Evolutionary conservation across 768 basidiomycete species (phyloP), one percentile per base, ranked within the genome.

Genomic region (Collybia nuda): DNA sequence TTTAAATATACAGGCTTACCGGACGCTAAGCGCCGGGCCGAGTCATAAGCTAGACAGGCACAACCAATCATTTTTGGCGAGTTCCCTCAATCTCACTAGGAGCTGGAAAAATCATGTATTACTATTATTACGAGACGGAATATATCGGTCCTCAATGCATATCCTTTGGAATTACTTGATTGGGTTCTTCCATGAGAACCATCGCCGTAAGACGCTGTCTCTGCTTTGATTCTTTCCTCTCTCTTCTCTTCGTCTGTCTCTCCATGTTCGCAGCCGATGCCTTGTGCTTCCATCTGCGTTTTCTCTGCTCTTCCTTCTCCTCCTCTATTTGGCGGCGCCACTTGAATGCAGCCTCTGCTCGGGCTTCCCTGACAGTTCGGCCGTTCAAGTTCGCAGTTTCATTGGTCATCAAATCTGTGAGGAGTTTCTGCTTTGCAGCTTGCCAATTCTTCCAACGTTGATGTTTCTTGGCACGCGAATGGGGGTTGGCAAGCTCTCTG

Each of bases 391-490:
- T 67, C 51, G 73, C 65, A 58, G 84, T 62, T 47, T 84, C 85
- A 43, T 79, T 75, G 5, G 71, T 64, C 40, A 84, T 69, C 55
- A 81, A 79, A 54, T 81, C 68, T 51, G 76, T 71, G 41, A 86
- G 71, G 47, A 87, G 69, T 17, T 67, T 65, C 39, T 76, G 71
- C 61, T 75, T 77, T 54, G 75, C 70, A 15, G 63, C 56, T 55
- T 77, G 75, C 56, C 75, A 77, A 3, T 72, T 73, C 64, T 88
- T 81, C 86, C 87, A 93, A 55, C 91, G 81, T 43, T 73, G 72
- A 59, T 88, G 84, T 65, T 88, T 91, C 74, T 89, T 91, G 7
- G 90, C 87, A 17, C 88, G 84, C 11, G 87, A 82, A 61, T 91
- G 86, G 21, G 90, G 90, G 65, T 92, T 91, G 22, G 88, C 76